Evolutionary conservation across 192 early-diverging fungal species (phyloP).

Genomic region (Jimgerdemannia lactiflua): DNA sequence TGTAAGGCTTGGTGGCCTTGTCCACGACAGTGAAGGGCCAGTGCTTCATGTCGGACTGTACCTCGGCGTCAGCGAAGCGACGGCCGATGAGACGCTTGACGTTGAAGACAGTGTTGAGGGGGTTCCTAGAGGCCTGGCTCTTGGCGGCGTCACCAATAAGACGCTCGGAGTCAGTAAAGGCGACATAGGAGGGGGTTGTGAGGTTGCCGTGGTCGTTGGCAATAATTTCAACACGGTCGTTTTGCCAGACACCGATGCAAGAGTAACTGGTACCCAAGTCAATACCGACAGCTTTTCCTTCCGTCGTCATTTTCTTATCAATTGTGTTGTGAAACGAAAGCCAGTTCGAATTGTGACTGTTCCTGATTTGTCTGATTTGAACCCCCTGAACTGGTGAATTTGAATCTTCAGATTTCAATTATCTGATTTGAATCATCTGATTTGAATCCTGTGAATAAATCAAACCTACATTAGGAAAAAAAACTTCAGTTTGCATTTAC

Average conservation of each 20-base stretch:
- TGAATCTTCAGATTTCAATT: too few relatives aligned
- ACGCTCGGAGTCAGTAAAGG: slow-evolving; percentile 96
- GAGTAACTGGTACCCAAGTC: slow-evolving; percentile 94
- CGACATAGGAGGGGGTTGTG: slow-evolving; percentile 98
- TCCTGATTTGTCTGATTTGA: too few relatives aligned
- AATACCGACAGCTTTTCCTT: slow-evolving; percentile 59
- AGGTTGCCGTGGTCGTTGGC: slow-evolving; percentile 99
- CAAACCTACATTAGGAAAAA: too few relatives aligned
- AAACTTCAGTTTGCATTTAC: too few relatives aligned
- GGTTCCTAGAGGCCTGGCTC: slow-evolving; percentile 99
- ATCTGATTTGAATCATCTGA: too few relatives aligned
- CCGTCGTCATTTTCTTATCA: too few relatives aligned
- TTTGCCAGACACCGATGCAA: slow-evolving; percentile 84
- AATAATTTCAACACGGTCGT: slow-evolving; percentile 75
- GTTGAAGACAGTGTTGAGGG: slow-evolving; percentile 96
- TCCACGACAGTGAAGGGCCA: slow-evolving; percentile 93
- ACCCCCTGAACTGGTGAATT: too few relatives aligned
- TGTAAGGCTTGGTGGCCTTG: slow-evolving; percentile 85
- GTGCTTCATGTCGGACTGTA: slow-evolving; percentile 99
- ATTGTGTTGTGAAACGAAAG: too few relatives aligned
- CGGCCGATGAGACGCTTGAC: slow-evolving; percentile 99
- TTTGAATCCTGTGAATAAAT: too few relatives aligned
- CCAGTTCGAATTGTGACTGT: too few relatives aligned
- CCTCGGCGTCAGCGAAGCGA: slow-evolving; percentile 86
- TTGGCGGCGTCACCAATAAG: slow-evolving; percentile 99